phyloP scores from a whole-genome alignment of 768 basidiomycete species.

The Amyloporia xantha region DNA sequence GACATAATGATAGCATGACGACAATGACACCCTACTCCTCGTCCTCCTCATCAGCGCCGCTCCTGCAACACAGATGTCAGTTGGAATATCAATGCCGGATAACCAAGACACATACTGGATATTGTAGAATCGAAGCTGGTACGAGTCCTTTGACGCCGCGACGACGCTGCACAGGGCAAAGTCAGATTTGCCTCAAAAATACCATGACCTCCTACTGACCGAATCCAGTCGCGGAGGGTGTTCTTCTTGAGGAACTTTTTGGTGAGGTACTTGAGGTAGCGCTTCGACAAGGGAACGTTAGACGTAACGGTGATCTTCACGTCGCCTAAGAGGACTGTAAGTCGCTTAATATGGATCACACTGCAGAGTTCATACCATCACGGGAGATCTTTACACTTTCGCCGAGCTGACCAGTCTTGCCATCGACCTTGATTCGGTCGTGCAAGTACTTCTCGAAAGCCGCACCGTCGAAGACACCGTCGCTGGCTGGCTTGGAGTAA shows the following conservation, averaged over 20 bases:
- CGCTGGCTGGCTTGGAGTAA: constrained; percentile 75
- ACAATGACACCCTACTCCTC: constrained; percentile 36
- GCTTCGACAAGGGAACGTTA: constrained; percentile 88
- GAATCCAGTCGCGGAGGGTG: constrained; percentile 92
- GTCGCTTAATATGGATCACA: neutral
- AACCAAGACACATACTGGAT: constrained; percentile 59
- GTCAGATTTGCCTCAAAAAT: neutral
- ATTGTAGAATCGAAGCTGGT: constrained; percentile 94
- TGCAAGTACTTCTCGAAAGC: constrained; percentile 85
- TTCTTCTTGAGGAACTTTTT: constrained; percentile 99
- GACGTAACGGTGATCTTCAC: constrained; percentile 82
- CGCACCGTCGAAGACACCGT: constrained; percentile 55
- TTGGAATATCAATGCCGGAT: neutral
- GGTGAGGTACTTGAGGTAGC: constrained; percentile 97
- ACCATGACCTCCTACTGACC: too few relatives aligned
- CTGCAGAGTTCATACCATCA: constrained; percentile 54
- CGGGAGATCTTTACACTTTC: constrained; percentile 83
- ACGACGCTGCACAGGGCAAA: constrained; percentile 56
- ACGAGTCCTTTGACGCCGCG: constrained; percentile 87
- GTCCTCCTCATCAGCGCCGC: constrained; percentile 44
- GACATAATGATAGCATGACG: constrained; percentile 3
- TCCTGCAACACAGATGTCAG: constrained; percentile 25
- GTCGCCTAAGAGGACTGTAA: constrained; percentile 40
- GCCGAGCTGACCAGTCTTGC: constrained; percentile 86
- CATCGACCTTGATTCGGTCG: constrained; percentile 90